These are phyloP conservation scores for Akanthomyces lecanii DNA, from an alignment of 2,329 filamentous ascomycete genomes.

Conservation along the genomic window DNA sequence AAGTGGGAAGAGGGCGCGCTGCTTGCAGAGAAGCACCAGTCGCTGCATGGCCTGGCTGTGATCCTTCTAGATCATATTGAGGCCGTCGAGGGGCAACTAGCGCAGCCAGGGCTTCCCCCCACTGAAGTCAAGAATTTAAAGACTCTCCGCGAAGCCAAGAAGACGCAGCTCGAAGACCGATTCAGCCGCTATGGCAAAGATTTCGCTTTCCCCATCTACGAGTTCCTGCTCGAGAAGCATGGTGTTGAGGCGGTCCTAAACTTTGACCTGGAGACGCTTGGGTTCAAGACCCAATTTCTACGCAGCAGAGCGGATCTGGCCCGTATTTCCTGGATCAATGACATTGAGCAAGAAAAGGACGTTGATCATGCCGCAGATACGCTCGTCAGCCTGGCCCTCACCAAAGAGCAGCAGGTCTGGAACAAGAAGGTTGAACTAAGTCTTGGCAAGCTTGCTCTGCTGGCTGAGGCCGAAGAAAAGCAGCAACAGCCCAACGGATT, in stretches of 20 bases:
- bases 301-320: conserved; percentile 66
- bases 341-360: conserved; percentile 71
- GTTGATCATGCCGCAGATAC: conserved; percentile 68
- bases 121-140: conserved; percentile 29
- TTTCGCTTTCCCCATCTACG: conserved; percentile 75
- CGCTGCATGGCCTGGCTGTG: conserved; percentile 52
- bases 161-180: conserved; percentile 44
- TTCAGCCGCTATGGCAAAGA: conserved; percentile 62
- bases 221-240: conserved; percentile 65
- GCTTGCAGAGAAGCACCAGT: conserved; percentile 55
- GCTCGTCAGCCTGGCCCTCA: conserved; percentile 64
- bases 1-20: conserved; percentile 56
- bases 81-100: conserved; percentile 28
- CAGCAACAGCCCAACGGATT: conserved; percentile 31
- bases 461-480: conserved; percentile 54
- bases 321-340: conserved; percentile 92
- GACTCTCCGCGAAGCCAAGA: conserved; percentile 38
- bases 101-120: conserved; percentile 26
- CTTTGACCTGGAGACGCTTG: conserved; percentile 62
- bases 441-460: conserved; percentile 73
- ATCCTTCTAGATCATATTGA: conserved; percentile 53
- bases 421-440: conserved; percentile 91
- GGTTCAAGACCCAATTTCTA: conserved; percentile 75
- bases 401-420: conserved; percentile 77
- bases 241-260: conserved; percentile 66